phyloP scores from a whole-genome alignment of 2,329 filamentous ascomycete species.

The Conoideocrella luteorostrata region DNA sequence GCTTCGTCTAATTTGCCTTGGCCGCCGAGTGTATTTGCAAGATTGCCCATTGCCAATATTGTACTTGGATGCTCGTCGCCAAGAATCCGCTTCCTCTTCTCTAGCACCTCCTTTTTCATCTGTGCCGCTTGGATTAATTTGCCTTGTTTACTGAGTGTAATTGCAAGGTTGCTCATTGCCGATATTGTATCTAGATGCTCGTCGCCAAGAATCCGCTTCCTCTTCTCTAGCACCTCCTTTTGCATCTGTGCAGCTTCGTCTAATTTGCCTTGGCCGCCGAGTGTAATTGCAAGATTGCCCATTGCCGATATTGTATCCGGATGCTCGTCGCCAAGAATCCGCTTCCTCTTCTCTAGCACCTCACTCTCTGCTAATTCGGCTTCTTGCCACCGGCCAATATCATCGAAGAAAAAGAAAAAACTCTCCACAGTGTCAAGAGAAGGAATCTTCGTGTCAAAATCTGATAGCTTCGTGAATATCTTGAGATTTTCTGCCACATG shows the following conservation, averaged over 20 bases:
- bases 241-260: not conserved
- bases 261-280: not conserved
- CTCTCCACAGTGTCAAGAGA: not conserved
- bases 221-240: not conserved
- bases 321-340: not conserved
- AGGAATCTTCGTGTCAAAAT: not conserved
- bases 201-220: not conserved
- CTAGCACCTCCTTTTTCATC: too few relatives aligned
- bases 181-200: not conserved
- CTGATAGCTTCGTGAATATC: not conserved
- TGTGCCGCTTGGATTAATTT: too few relatives aligned
- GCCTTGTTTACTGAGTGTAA: too few relatives aligned
- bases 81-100: too few relatives aligned
- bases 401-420: not conserved
- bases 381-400: not conserved
- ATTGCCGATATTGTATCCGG: not conserved
- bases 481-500: not conserved
- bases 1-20: too few relatives aligned
- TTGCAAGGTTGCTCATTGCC: too few relatives aligned
- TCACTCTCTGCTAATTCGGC: not conserved
- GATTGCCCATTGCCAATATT: too few relatives aligned
- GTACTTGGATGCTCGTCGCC: too few relatives aligned
- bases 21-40: too few relatives aligned
- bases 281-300: not conserved
- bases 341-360: not conserved